These are phyloP conservation scores for Sherardia arvensis DNA, from an alignment of 257 asterid species.

Conservation along the genomic window DNA sequence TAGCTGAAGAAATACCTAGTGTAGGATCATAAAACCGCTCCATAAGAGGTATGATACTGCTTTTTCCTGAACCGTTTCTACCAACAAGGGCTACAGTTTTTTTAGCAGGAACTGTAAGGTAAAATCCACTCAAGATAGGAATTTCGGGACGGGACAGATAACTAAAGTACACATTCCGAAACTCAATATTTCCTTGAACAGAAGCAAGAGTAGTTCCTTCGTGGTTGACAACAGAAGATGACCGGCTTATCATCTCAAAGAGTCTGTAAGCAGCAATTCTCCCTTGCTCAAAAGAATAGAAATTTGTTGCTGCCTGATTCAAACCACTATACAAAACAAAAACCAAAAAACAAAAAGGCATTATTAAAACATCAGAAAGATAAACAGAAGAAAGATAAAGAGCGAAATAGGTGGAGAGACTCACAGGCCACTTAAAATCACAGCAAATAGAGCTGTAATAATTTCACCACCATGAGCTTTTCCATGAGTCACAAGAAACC, in stretches of 20 bases:
- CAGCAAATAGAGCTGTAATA: conserved; percentile 84
- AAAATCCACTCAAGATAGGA: conserved; percentile 97
- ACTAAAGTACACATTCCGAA: conserved; percentile 97
- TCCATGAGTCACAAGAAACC: conserved; percentile 62
- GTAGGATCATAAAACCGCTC: conserved; percentile 99
- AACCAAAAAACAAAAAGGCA: conserved; percentile 8
- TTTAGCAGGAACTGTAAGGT: conserved; percentile 95
- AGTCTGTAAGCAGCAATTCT: conserved; percentile 98
- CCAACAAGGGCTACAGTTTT: conserved; percentile 99
- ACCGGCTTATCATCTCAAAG: conserved; percentile 92
- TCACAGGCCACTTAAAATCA: conserved; percentile 99
- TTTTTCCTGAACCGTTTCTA: conserved; percentile 97
- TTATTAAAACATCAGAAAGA: conserved; percentile 1
- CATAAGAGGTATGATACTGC: conserved; percentile 99
- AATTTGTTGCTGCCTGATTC: conserved; percentile 99
- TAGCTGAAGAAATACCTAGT: conserved; percentile 42
- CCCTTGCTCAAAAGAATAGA: conserved; percentile 97
- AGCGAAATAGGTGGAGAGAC: conserved; percentile 25
- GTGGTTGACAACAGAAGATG: conserved; percentile 68
- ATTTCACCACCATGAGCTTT: conserved; percentile 95
- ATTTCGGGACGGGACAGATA: conserved; percentile 98
- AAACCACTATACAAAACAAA: conserved; percentile 77
- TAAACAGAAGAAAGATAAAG: conserved; percentile 8
- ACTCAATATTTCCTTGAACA: conserved; percentile 96
- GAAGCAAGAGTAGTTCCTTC: conserved; percentile 76